Percentiles rank a stretch among this genome's conserved stretches.
Evolutionary conservation across 805 yeast genomes (phyloP).

Genomic region (Metschnikowia bowlesiae): DNA sequence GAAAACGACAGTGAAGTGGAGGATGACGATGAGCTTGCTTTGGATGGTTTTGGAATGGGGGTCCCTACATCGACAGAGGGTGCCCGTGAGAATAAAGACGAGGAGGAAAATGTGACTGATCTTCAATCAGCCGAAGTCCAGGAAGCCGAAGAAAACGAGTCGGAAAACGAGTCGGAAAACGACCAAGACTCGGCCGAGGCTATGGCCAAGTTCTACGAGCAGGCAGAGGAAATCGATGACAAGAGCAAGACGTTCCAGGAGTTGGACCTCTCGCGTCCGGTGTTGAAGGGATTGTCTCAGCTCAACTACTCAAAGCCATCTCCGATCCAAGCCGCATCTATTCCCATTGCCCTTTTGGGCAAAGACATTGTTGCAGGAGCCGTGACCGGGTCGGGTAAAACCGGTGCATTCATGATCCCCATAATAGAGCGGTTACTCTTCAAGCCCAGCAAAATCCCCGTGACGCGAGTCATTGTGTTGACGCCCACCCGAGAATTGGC

Average conservation of each 20-base stretch:
- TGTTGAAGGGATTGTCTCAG: conserved; percentile 73
- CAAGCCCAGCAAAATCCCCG: conserved; percentile 79
- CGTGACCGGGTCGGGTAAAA: conserved; percentile 98
- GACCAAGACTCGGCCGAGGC: conserved; percentile 73
- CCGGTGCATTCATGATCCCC: conserved; percentile 97
- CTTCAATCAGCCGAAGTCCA: conserved; percentile 14
- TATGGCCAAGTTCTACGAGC: conserved; percentile 69
- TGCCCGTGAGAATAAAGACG: conserved; percentile 8
- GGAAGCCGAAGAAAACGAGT: conserved; percentile 18
- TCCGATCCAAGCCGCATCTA: conserved; percentile 89
- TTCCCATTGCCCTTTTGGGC: conserved; percentile 90
- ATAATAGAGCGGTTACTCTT: conserved; percentile 86
- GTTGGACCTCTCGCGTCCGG: conserved; percentile 82
- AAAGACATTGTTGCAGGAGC: conserved; percentile 99
- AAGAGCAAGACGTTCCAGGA: conserved; percentile 67
- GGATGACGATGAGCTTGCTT: conserved; percentile 39
- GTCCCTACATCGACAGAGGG: conserved; percentile 31
- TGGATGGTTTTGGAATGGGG: conserved; percentile 46
- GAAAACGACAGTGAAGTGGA: conserved; percentile 30
- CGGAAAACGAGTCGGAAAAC: conserved; percentile 27
- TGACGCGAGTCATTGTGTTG: conserved; percentile 85
- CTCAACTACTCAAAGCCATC: conserved; percentile 87
- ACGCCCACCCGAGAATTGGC: conserved; percentile 98
- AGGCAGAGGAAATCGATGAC: conserved; percentile 40
- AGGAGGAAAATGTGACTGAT: conserved; percentile 17